Base-by-base conservation (phyloP, 768 basidiomycete genomes). In the Brasilioporus rufonigricans region DNA sequence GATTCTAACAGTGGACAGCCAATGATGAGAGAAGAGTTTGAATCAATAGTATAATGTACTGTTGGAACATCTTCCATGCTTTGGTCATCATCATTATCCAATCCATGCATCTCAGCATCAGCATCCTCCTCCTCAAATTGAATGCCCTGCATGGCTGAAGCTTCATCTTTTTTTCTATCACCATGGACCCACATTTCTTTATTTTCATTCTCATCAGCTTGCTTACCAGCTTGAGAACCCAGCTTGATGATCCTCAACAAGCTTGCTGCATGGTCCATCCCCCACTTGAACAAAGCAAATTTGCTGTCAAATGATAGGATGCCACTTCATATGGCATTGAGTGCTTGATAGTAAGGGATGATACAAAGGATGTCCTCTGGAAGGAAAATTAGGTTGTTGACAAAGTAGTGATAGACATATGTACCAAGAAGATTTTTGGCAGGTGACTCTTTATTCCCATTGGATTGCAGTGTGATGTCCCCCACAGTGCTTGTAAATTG, bases 311-410 rank as follows among this genome's bases (percentile, higher is more conserved):
- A 56, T 11, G 44, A 56, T 0, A 48, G 50, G 12, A 56, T 53
- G 1, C 44, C 50, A 26, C 36, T 23, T 50, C 56, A 61, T 43
- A 61, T 52, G 0, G 40, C 5, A 9, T 61, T 6, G 9, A 61
- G 56, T 3, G 50, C 50, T 14, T 53, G 6, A 2, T 52, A 61
- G 11, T 58, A 61, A 2, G 47, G 60, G 16, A 58, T 58, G 1
- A 43, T 2, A 7, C 3, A 3, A 5, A 50, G 36, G 1, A 61
- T 26, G 8, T 61, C 51, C 4, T 44, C 51, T 61, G 35, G 24
- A 39, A 23, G 18, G 16, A 8, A 10, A 9, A 23, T 48, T 29
- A 33, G 32, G 27, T 29, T 29, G 27, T 29, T 29, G 27, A 29
- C 23, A 23, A 10, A 14, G 10, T 27, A n/a, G 10, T 18, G 4